Base-by-base conservation (phyloP, 768 basidiomycete species). In the Naganishia antarctica region DNA sequence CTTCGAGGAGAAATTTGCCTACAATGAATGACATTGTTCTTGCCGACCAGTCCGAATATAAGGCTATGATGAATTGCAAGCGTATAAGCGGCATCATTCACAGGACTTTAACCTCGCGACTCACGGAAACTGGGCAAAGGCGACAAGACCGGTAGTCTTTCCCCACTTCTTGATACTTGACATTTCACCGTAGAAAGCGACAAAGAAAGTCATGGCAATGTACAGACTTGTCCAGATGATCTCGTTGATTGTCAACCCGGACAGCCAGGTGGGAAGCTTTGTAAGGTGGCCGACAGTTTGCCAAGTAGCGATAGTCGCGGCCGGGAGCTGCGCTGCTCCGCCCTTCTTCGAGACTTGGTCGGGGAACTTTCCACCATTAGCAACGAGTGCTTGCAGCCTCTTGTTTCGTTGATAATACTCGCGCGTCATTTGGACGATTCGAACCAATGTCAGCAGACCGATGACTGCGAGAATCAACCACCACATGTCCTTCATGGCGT, bases 11-110 rank as follows among this genome's bases (percentile, higher is more conserved):
- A 15, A 21, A 12, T n/a, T 6, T 16, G 37, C 64, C 29, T 44
- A 65, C 57, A 50, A 3, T 48, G 59, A 44, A 61, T 60, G 26
- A 60, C 59, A 48, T 65, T 60, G 59, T 65, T 60, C 49, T 60
- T 60, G 32, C 59, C 58, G 12, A 50, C 64, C 3, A 65, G 28
- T 5, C 66, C 66, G 32, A 67, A 49, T 28, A 67, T 43, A 7
- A 67, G 48, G 8, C 62, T 63, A 23, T 16, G 18, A 37, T n/a
- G n/a, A n/a, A n/a, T n/a, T n/a, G n/a, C n/a, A n/a, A n/a, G n/a
- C n/a, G n/a, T n/a, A n/a, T n/a, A n/a, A n/a, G n/a, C n/a, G n/a
- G n/a, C n/a, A n/a, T n/a, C n/a, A n/a, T n/a, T n/a, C n/a, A 46
- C 2, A 31, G 13, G 57, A 46, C 5, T 6, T 23, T 23, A n/a